Conservation (phyloP, 2,329 filamentous ascomycete genomes). For the Magnaporthiopsis rhizophila region DNA sequence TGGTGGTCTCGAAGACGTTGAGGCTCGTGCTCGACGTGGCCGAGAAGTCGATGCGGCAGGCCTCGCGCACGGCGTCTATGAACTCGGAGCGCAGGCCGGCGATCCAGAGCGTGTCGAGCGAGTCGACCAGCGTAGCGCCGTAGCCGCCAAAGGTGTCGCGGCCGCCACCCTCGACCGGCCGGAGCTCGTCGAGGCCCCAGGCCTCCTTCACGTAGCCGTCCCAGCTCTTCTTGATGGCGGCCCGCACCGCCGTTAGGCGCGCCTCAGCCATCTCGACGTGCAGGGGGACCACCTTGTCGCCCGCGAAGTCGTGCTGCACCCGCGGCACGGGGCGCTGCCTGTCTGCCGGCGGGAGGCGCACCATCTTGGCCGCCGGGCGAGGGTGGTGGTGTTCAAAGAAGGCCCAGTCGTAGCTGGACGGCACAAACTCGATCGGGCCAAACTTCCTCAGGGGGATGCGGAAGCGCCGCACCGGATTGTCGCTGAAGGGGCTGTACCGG, state of each 20-base stretch:
- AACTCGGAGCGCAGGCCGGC: slow-evolving; percentile 52
- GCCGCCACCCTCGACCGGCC: slow-evolving; percentile 37
- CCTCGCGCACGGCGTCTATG: slow-evolving; percentile 36
- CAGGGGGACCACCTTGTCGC: slow-evolving; percentile 6
- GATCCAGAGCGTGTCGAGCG: slow-evolving; percentile 51
- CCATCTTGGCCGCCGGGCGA: slow-evolving; percentile 11
- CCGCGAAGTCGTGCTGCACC: slow-evolving; percentile 34
- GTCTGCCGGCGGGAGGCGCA: slow-evolving; percentile 24
- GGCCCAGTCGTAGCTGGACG: slow-evolving; percentile 20
- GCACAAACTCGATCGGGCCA: slow-evolving; percentile 4
- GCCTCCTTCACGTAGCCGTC: slow-evolving; percentile 39
- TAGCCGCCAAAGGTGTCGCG: slow-evolving; percentile 44
- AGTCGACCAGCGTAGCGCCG: slow-evolving; percentile 51
- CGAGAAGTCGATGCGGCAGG: slow-evolving; percentile 47
- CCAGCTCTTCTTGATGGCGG: slow-evolving; percentile 30
- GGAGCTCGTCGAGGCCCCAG: slow-evolving; percentile 47
- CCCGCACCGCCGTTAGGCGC: slow-evolving; percentile 10
- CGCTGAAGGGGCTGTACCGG: background rate
- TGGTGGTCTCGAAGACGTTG: slow-evolving; percentile 55
- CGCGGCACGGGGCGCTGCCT: slow-evolving; percentile 16
- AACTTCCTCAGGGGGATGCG: background rate
- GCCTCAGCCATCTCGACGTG: background rate
- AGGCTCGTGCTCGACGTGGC: slow-evolving; percentile 37
- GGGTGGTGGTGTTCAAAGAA: slow-evolving; percentile 14
- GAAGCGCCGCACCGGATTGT: background rate